Evolutionary conservation across 108 stramenopile species (phyloP).

Genomic region (Pseudonitzschia delicatissima): DNA sequence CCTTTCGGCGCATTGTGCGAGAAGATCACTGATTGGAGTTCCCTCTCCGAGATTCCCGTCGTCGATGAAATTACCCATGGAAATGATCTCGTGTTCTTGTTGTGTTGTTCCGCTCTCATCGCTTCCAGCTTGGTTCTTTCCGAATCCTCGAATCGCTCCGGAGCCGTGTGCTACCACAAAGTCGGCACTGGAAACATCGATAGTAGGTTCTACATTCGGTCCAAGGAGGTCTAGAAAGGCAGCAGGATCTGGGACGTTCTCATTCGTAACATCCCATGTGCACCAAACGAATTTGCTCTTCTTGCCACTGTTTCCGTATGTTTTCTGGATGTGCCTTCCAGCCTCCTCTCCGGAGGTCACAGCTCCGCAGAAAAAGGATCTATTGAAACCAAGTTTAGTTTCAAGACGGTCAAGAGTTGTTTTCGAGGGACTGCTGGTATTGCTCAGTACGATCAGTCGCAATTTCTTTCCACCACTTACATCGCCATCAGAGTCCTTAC

Average conservation of each 20-base stretch:
- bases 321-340: constrained; percentile 30
- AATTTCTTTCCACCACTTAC: constrained; percentile 29
- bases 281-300: constrained; percentile 48
- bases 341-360: constrained; percentile 84
- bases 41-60: constrained; percentile 16
- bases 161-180: constrained; percentile 69
- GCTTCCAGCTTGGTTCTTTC: not conserved
- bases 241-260: constrained; percentile 34
- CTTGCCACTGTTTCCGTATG: not conserved
- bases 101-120: not conserved
- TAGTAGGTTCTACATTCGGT: constrained; percentile 31
- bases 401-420: not conserved
- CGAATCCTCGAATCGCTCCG: constrained; percentile 39
- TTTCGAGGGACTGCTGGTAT: constrained; percentile 32
- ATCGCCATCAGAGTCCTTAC: not conserved
- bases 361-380: constrained; percentile 62
- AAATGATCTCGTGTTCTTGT: constrained; percentile 2
- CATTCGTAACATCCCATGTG: constrained; percentile 48
- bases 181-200: constrained; percentile 58
- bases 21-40: constrained; percentile 32
- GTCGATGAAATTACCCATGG: constrained; percentile 17
- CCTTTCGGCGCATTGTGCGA: constrained; percentile 36
- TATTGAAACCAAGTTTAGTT: constrained; percentile 58
- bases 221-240: constrained; percentile 55
- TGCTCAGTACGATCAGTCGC: constrained; percentile 81